Percentiles rank a stretch among this genome's conserved stretches.
These are phyloP conservation scores for Bryum argenteum DNA, from an alignment of 225 moss, liverwort and hornwort genomes.

Conservation along the genomic window DNA sequence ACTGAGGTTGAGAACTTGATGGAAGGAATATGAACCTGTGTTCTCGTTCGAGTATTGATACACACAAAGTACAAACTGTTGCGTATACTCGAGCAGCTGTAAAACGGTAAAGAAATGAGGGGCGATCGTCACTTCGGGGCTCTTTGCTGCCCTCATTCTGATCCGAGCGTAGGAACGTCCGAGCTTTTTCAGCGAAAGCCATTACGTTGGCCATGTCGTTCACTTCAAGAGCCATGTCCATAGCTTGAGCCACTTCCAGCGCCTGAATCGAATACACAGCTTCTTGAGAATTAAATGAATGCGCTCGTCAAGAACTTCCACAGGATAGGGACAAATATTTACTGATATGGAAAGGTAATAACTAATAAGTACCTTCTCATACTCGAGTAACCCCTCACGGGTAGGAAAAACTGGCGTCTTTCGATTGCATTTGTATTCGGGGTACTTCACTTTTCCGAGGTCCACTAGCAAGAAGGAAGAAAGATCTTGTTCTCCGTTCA, in stretches of 20 bases:
- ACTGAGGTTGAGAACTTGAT: constrained; percentile 10
- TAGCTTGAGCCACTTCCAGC: constrained; percentile 84
- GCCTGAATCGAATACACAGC: constrained; percentile 53
- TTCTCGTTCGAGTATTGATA: constrained; percentile 88
- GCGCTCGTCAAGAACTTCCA: background rate
- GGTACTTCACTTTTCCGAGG: constrained; percentile 89
- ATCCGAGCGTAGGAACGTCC: constrained; percentile 46
- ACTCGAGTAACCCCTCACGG: constrained; percentile 64
- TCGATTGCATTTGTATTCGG: constrained; percentile 74
- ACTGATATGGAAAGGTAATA: background rate
- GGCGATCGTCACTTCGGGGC: constrained; percentile 40
- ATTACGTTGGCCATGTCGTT: constrained; percentile 63
- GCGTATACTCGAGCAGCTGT: constrained; percentile 86
- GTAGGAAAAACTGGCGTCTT: constrained; percentile 69
- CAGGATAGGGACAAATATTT: background rate
- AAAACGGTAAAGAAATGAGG: constrained; percentile 74
- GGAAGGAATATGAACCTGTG: constrained; percentile 56
- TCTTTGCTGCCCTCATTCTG: constrained; percentile 42
- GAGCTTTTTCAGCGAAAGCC: constrained; percentile 57
- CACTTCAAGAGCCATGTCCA: constrained; percentile 88
- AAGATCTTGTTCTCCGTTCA: constrained; percentile 86
- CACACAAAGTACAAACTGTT: constrained; percentile 84
- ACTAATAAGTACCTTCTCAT: constrained; percentile 66
- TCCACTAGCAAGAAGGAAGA: constrained; percentile 92
- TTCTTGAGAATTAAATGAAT: constrained; percentile 2